Percentiles rank a stretch among this genome's conserved stretches.
Evolutionary conservation across 1,284 basidiomycete species (phyloP).

Genomic region (Boletus calvinii): DNA sequence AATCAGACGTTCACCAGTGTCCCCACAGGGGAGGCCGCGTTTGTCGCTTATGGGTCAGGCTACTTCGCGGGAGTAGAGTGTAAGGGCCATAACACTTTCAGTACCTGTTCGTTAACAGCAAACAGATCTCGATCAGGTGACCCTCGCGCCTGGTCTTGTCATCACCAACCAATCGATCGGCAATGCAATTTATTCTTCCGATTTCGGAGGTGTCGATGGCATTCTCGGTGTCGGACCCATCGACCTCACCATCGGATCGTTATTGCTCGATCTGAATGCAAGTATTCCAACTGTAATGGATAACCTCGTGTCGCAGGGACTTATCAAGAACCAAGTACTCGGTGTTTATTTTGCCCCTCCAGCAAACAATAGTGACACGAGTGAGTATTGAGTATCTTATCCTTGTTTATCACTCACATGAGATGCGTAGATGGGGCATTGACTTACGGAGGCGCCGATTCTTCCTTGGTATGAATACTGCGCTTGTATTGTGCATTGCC

Average conservation of each 20-base stretch:
- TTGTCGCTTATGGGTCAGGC: slow-evolving; percentile 25
- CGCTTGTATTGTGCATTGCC: not conserved
- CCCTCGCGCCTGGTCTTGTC: not conserved
- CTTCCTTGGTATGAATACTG: slow-evolving; percentile 17
- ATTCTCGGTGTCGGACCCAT: slow-evolving; percentile 30
- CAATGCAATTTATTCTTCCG: slow-evolving; percentile 16
- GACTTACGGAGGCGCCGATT: slow-evolving; percentile 28
- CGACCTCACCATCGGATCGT: slow-evolving; percentile 19
- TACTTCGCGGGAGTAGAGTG: slow-evolving; percentile 27
- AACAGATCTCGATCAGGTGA: slow-evolving; percentile 24
- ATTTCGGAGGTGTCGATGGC: slow-evolving; percentile 22
- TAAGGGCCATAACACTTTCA: not conserved
- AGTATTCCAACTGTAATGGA: slow-evolving; percentile 28
- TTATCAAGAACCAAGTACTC: slow-evolving; percentile 18
- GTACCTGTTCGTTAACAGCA: not conserved
- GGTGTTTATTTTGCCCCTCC: slow-evolving; percentile 29
- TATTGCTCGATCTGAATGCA: slow-evolving; percentile 5
- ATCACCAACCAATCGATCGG: slow-evolving; percentile 25
- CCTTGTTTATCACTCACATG: not conserved
- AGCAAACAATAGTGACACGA: slow-evolving; percentile 16
- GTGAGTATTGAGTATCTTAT: slow-evolving; percentile 7
- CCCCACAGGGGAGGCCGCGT: slow-evolving; percentile 26
- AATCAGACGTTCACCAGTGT: slow-evolving; percentile 23
- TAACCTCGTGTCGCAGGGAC: slow-evolving; percentile 24
- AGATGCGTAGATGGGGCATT: slow-evolving; percentile 26